Evolutionary conservation across 805 yeast genomes (phyloP), one percentile per base, ranked within the genome.

Genomic region (Soucietia sequanensis): DNA sequence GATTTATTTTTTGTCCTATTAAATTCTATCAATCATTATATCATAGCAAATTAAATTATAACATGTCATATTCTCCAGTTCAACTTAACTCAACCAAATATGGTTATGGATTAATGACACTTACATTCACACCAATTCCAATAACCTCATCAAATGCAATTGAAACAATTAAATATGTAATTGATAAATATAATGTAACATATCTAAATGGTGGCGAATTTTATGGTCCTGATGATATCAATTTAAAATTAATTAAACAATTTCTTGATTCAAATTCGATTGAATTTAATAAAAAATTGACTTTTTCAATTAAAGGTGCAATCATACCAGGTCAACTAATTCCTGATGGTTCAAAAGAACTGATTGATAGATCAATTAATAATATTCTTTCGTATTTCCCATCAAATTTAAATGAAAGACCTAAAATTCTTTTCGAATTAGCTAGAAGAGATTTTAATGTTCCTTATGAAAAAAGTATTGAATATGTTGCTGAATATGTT

Each of bases 41-140:
- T n/a, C n/a, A n/a, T 21, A 21, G 11, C 23, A 9, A 11, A 21
- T 21, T 9, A 8, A 21, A 21, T 21, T 21, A 11, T 9, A 9
- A 9, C 23, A 21, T 9, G 11, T 9, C 11, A 11, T 8, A 8
- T 11, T 21, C 23, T 8, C 23, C 10, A 9, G 23, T 21, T 21
- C 10, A 8, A 21, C 8, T 21, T 11, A 21, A 9, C 23, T 8
- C 10, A 21, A 21, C n/a, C n/a, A n/a, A 21, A 21, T 21, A 21
- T 36, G 95, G 95, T 28, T 78, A 75, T 46, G 96, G 96, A 27
- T 70, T 87, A 43, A 86, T 89, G 96, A 76, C 83, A 37, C 68
- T 85, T 55, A 85, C 95, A 1, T 78, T 85, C 86, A 69, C 72
- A 24, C 75, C 80, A 0, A 54, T 47, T 0, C 86, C 86, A 22